These are phyloP conservation scores for Hsuehochloa calcarea DNA, from an alignment of 176 grass and related monocot genomes.

Conservation along the genomic window DNA sequence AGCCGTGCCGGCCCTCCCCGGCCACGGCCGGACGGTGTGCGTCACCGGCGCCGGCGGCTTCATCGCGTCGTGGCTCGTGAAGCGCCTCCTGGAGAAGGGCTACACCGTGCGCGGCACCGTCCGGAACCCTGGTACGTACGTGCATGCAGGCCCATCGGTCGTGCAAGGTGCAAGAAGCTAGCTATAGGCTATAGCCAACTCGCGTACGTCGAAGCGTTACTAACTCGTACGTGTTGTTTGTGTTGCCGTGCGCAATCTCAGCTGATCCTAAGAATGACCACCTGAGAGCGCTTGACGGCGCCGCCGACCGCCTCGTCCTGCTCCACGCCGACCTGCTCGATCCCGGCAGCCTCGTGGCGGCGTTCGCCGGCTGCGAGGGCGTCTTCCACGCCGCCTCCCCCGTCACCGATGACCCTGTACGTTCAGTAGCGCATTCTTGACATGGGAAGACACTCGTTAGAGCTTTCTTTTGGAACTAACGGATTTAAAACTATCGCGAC, in stretches of 20 bases:
- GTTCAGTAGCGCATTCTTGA: neutral
- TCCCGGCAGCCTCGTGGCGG: conserved; percentile 24
- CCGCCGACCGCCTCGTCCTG: conserved; percentile 41
- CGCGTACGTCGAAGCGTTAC: no score
- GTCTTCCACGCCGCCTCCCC: conserved; percentile 66
- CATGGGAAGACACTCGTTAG: no score
- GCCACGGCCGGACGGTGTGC: conserved; percentile 57
- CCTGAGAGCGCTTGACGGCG: conserved; percentile 40
- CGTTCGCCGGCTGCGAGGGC: conserved; percentile 55
- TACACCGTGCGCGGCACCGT: conserved; percentile 82
- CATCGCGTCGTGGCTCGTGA: conserved; percentile 95
- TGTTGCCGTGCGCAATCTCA: neutral
- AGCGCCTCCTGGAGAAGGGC: conserved; percentile 67
- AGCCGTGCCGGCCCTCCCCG: conserved; percentile 8
- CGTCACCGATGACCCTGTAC: conserved; percentile 61
- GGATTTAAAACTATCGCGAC: no score
- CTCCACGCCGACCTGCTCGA: conserved; percentile 53
- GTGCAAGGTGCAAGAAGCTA: neutral
- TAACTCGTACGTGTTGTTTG: neutral
- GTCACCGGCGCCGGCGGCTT: conserved; percentile 92
- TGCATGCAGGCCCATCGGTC: neutral
- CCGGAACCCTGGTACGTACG: conserved; percentile 59
- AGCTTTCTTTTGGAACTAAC: neutral
- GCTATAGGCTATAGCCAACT: neutral
- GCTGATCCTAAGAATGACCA: conserved; percentile 60